phyloP scores from a whole-genome alignment of 2,329 filamentous ascomycete species.

The Aschersonia sp. region DNA sequence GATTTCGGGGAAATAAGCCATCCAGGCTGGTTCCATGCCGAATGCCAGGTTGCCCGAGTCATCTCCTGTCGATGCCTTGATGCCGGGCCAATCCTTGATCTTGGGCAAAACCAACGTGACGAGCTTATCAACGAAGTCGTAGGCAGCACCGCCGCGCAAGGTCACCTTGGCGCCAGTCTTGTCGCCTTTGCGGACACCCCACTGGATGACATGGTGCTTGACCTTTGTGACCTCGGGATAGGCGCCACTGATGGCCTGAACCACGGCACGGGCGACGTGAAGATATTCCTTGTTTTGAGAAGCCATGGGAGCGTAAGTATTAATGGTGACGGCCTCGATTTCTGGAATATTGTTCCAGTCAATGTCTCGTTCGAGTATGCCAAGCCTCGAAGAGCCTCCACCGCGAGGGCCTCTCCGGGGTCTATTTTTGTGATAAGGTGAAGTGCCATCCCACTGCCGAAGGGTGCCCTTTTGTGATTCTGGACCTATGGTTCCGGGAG shows the following conservation, averaged over 20 bases:
- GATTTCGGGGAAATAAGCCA: slow-evolving; percentile 82
- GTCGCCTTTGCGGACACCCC: slow-evolving; percentile 58
- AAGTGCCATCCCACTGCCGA: slow-evolving; percentile 76
- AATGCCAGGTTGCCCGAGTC: slow-evolving; percentile 76
- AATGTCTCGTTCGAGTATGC: slow-evolving; percentile 57
- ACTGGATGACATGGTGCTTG: slow-evolving; percentile 58
- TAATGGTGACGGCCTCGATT: slow-evolving; percentile 67
- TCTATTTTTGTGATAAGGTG: slow-evolving; percentile 88
- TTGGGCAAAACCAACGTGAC: slow-evolving; percentile 82
- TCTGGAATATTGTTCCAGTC: slow-evolving; percentile 77
- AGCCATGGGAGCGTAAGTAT: slow-evolving; percentile 58
- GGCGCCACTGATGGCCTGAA: slow-evolving; percentile 76
- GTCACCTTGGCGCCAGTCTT: slow-evolving; percentile 64
- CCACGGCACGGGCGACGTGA: slow-evolving; percentile 67
- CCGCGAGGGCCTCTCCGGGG: slow-evolving; percentile 75
- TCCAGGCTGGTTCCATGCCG: slow-evolving; percentile 61
- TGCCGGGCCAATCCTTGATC: slow-evolving; percentile 89
- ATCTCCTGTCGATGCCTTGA: slow-evolving; percentile 56
- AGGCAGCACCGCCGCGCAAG: slow-evolving; percentile 65
- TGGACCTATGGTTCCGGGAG: slow-evolving; percentile 53
- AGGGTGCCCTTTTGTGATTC: slow-evolving; percentile 46
- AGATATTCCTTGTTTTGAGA: slow-evolving; percentile 59
- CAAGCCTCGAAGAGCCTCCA: slow-evolving; percentile 45
- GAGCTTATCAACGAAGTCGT: slow-evolving; percentile 82
- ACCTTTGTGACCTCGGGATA: slow-evolving; percentile 56